A percentile compares a stretch with the other conserved stretches of the same genome.
phyloP scores from a whole-genome alignment of 441 rosid genomes.

The Kokia cookei region DNA sequence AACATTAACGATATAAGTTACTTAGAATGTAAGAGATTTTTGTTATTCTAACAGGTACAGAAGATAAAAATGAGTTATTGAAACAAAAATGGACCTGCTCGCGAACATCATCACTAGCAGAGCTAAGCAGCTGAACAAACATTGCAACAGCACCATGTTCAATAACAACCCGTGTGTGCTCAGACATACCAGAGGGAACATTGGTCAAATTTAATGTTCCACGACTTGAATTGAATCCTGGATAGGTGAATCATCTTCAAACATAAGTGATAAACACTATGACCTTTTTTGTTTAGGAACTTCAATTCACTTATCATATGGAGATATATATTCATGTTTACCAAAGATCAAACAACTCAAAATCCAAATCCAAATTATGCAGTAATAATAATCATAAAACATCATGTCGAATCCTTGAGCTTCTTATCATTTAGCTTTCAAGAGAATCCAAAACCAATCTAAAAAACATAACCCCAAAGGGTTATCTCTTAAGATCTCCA shows the following conservation, averaged over 20 bases:
- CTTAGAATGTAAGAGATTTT: not conserved
- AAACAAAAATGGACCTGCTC: slow-evolving; percentile 12
- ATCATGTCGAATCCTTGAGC: not conserved
- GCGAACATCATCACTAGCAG: slow-evolving; percentile 15
- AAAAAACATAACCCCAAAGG: too few relatives aligned
- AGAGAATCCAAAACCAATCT: too few relatives aligned
- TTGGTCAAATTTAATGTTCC: slow-evolving; percentile 1
- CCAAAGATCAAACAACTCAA: not conserved
- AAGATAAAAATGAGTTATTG: not conserved
- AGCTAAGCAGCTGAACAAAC: slow-evolving; percentile 16
- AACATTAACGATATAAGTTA: not conserved
- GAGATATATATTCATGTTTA: not conserved
- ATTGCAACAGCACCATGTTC: slow-evolving; percentile 16
- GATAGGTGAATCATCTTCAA: too few relatives aligned
- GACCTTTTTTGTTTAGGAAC: too few relatives aligned
- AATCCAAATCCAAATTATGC: not conserved
- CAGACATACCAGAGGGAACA: slow-evolving; percentile 15
- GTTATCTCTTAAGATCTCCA: too few relatives aligned
- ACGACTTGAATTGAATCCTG: too few relatives aligned
- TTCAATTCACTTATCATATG: too few relatives aligned
- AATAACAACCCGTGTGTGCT: slow-evolving; percentile 15
- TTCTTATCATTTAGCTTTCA: too few relatives aligned
- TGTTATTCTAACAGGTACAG: not conserved
- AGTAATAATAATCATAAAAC: not conserved
- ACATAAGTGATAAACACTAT: too few relatives aligned